Conservation (phyloP, 2,329 filamentous ascomycete genomes). For the Corniculantispora saksenae region DNA sequence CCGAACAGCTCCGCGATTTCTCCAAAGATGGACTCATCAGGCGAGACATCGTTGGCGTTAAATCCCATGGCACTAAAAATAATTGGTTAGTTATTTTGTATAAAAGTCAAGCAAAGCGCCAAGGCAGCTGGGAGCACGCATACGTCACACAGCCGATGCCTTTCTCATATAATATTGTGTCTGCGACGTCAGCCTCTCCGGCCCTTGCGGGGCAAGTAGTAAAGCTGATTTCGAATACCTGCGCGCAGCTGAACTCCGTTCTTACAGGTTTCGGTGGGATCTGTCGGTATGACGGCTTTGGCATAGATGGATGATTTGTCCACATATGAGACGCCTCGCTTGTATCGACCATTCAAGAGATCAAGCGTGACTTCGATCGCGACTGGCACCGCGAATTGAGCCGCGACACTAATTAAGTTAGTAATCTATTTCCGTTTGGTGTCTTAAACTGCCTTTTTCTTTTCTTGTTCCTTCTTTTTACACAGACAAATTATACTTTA, state of each 20-base stretch:
- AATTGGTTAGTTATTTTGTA: no score
- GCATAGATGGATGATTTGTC: conserved; percentile 7
- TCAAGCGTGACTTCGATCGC: conserved; percentile 7
- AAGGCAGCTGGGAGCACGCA: no score
- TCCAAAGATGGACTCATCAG: neutral
- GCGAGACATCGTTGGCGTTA: neutral
- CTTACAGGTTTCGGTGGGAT: neutral
- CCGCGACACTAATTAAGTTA: neutral
- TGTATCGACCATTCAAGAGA: conserved; percentile 15
- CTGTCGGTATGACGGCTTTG: neutral
- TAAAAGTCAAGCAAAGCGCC: neutral
- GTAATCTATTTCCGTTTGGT: neutral
- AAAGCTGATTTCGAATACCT: conserved; percentile 5
- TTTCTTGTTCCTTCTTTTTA: neutral
- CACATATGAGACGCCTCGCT: neutral
- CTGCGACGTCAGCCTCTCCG: neutral
- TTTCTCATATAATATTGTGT: neutral
- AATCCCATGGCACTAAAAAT: neutral
- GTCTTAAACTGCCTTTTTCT: neutral
- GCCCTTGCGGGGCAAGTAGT: neutral
- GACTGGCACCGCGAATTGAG: neutral
- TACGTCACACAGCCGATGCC: neutral
- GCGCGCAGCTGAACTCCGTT: conserved; percentile 11
- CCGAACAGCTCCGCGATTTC: neutral
- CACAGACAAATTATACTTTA: no score